Evolutionary conservation across 768 basidiomycete genomes (phyloP).

Genomic region (Artomyces pyxidatus): DNA sequence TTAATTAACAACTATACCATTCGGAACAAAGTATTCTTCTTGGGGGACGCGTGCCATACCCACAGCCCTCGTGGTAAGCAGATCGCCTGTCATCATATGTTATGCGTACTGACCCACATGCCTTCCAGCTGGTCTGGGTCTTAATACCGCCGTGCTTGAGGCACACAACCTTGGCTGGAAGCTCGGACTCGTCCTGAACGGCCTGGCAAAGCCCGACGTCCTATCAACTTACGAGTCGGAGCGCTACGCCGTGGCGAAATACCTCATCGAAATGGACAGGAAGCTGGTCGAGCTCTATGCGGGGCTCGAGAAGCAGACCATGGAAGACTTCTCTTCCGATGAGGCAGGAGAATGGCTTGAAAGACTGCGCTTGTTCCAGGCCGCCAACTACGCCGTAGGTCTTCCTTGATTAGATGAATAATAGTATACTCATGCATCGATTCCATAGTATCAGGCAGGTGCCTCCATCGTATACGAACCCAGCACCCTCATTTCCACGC

Average conservation of each 20-base stretch:
- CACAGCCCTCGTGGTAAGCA: slow-evolving; percentile 6
- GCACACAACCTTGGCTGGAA: slow-evolving; percentile 8
- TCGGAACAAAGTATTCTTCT: slow-evolving; percentile 5
- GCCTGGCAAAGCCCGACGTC: slow-evolving; percentile 2
- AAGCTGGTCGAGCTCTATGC: slow-evolving; percentile 6
- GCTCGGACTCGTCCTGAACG: slow-evolving; percentile 2
- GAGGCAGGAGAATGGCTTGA: slow-evolving; percentile 6
- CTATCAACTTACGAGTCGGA: slow-evolving; percentile 6
- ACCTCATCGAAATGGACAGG: slow-evolving; percentile 6
- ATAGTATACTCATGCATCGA: neutral
- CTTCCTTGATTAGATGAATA: neutral
- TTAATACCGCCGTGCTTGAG: slow-evolving; percentile 7
- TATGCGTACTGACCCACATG: neutral
- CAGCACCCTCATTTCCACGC: neutral
- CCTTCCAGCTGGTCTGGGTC: slow-evolving; percentile 4
- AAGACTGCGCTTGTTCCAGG: slow-evolving; percentile 1
- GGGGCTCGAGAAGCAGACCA: slow-evolving; percentile 6
- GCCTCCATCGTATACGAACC: slow-evolving; percentile 6
- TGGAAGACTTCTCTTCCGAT: slow-evolving; percentile 3
- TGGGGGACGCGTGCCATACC: slow-evolving; percentile 8
- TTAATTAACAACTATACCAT: slow-evolving; percentile 6
- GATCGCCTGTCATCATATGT: neutral
- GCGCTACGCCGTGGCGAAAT: slow-evolving; percentile 1
- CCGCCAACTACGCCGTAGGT: slow-evolving; percentile 6
- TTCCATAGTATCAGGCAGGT: slow-evolving; percentile 4